Base-by-base conservation (phyloP, 2,329 filamentous ascomycete species). In the Ophiostoma himal-ulmi region DNA sequence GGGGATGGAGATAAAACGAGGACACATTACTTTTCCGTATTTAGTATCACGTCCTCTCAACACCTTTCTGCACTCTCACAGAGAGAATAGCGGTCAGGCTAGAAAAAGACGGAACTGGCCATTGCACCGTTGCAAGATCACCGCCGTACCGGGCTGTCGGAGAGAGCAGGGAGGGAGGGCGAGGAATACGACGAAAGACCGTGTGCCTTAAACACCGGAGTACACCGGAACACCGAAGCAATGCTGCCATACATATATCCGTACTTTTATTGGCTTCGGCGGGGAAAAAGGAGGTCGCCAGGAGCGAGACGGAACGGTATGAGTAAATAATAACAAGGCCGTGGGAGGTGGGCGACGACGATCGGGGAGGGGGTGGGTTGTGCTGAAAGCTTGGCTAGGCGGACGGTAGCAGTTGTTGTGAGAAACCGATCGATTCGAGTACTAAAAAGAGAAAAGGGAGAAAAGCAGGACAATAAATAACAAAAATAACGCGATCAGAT, bases 361-460 rank as follows among this genome's bases (percentile, higher is more conserved):
- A 22, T 22, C 62, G 62, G 36, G 20, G n/a, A 37, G 34, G 14
- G 14, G 5, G 7, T 22, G 30, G 7, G 8, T 37, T 64, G 60
- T 36, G 60, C 34, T 64, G 60, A 64, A 20, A 34, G 39, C 60
- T 37, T 14, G 60, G n/a, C 34, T 37, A 3, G 62, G 62, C 39
- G 39, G 65, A 17, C n/a, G 36, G 65, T 41, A 20, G n/a, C n/a
- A 48, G 68, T 52, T 64, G 71, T 48, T 62, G 52, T 37, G n/a
- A 17, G 48, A 34, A 39, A 66, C 67, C 72, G 73, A 70, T 72
- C 73, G 73, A 71, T 36, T 69, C 71, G 73, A 70, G 68, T 44
- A 72, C 73, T 74, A 74, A 70, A 72, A 69, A 71, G 57, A 71
- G 52, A 71, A 67, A 67, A 64, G 26, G 17, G 14, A 67, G 44